Conservation (phyloP, 176 grass and related monocot genomes). For the Carex cristatella region DNA sequence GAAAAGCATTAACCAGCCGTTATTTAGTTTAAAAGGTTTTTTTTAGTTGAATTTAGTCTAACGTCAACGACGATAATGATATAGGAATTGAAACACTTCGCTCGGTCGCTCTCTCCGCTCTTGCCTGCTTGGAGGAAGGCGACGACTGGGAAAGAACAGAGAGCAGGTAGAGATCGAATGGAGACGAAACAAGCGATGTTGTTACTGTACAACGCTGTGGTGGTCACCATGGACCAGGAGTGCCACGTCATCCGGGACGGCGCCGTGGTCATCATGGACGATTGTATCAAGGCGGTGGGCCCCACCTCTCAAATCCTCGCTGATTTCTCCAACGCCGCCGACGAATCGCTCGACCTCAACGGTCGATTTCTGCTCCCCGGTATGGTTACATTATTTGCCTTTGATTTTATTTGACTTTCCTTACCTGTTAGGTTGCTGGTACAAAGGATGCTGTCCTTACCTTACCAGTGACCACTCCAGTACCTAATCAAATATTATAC, state of each 20-base stretch:
- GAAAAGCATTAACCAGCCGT: too few species aligned
- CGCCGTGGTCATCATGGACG: conserved; percentile 46
- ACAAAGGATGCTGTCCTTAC: too few species aligned
- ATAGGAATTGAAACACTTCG: too few species aligned
- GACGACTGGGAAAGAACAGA: background rate
- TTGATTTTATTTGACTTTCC: background rate
- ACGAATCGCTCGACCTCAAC: conserved; percentile 43
- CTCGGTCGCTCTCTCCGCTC: too few species aligned
- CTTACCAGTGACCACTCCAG: too few species aligned
- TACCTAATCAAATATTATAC: background rate
- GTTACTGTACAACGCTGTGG: conserved; percentile 42
- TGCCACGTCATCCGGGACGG: conserved; percentile 47
- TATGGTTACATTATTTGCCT: background rate
- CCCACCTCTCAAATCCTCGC: conserved; percentile 39
- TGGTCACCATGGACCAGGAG: conserved; percentile 61
- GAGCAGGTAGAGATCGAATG: background rate
- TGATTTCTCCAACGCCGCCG: conserved; percentile 35
- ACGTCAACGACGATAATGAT: too few species aligned
- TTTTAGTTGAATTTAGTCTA: too few species aligned
- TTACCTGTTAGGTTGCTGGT: background rate
- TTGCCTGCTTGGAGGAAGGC: background rate
- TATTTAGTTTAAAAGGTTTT: background rate
- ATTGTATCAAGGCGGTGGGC: conserved; percentile 53
- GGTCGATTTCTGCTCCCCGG: conserved; percentile 71
- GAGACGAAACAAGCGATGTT: background rate